Base-by-base conservation (phyloP, 2,329 filamentous ascomycete species). In the Blastomyces emzantsi region DNA sequence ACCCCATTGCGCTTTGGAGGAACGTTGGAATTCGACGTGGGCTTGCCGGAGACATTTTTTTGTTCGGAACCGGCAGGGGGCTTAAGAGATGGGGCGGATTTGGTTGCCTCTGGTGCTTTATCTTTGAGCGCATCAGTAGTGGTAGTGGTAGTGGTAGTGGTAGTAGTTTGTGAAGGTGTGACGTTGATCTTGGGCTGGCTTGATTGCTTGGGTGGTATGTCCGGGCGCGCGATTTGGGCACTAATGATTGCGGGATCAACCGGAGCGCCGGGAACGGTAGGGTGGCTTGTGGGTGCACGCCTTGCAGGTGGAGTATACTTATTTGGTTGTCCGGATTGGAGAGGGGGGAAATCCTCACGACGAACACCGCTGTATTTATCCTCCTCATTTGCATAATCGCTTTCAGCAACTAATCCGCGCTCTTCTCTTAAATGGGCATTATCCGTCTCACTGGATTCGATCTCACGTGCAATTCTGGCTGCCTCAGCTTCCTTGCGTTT, bases 281-380 rank as follows among this genome's bases (percentile, higher is more conserved):
- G 81, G 67, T 90, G 85, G 33, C 82, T 86, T 41, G 89, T 85
- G 22, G 90, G 90, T 9, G 92, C 89, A 69, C 94, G 86, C 74
- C 90, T 85, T 22, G 90, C 93, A 4, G 94, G 94, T 43, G 94
- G 93, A 0, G 89, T 96, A 75, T 99, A 99, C 75, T 90, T 93
- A 76, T 86, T 86, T 28, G 82, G 75, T 62, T 81, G 80, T 11
- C 83, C 81, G 64, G 81, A 82, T 36, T 79, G 74, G 41, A 95
- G 80, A n/a, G 88, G 83, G 6, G 88, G 84, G 70, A 89, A 89
- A 63, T 80, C 78, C 51, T 90, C 87, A 67, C 93, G 87, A 66
- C 88, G 88, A 63, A 99, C 94, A 73, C 93, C 93, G 72, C 92
- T 97, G 78, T 97, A 97, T 73, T 94, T 97, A 73, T 95, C 92